Percentiles rank a stretch among this genome's conserved stretches.
Evolutionary conservation across 768 basidiomycete species (phyloP).

Genomic region (Ramaria sp.): DNA sequence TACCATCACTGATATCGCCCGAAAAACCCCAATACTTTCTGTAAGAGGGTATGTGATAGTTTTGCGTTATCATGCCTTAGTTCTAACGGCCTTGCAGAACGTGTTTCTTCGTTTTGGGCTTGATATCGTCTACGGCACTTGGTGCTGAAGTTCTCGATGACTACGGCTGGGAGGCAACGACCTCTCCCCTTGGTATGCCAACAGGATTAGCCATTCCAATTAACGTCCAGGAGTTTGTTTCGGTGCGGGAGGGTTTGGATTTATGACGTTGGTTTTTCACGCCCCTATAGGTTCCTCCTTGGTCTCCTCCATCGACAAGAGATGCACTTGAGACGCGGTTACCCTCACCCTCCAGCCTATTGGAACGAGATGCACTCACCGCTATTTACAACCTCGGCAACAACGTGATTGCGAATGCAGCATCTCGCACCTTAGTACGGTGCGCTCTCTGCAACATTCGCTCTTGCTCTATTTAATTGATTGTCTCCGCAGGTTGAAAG

Average conservation of each 20-base stretch:
- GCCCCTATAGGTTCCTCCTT: slow-evolving; percentile 53
- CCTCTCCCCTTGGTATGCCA: slow-evolving; percentile 74
- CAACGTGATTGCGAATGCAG: slow-evolving; percentile 90
- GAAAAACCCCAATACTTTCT: slow-evolving; percentile 79
- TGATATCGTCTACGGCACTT: slow-evolving; percentile 84
- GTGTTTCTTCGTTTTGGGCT: slow-evolving; percentile 89
- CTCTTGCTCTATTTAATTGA: not conserved
- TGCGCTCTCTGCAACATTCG: slow-evolving; percentile 24
- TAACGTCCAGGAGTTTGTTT: slow-evolving; percentile 72
- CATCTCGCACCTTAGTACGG: slow-evolving; percentile 83
- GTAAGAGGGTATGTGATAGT: slow-evolving; percentile 70
- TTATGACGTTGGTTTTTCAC: not conserved
- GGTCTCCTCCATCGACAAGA: slow-evolving; percentile 32
- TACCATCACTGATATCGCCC: slow-evolving; percentile 82
- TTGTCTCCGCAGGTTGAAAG: slow-evolving; percentile 49
- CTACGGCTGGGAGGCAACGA: slow-evolving; percentile 85
- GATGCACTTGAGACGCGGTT: slow-evolving; percentile 31
- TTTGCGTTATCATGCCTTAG: not conserved
- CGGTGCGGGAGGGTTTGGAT: slow-evolving; percentile 35
- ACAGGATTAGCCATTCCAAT: slow-evolving; percentile 87
- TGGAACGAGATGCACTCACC: slow-evolving; percentile 76
- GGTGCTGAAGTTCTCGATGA: slow-evolving; percentile 92
- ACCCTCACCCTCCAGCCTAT: slow-evolving; percentile 51
- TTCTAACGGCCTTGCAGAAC: slow-evolving; percentile 42
- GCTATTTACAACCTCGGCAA: slow-evolving; percentile 92